These are phyloP conservation scores for Persicaria maculosa DNA, from an alignment of 148 eudicot genomes.

Conservation along the genomic window DNA sequence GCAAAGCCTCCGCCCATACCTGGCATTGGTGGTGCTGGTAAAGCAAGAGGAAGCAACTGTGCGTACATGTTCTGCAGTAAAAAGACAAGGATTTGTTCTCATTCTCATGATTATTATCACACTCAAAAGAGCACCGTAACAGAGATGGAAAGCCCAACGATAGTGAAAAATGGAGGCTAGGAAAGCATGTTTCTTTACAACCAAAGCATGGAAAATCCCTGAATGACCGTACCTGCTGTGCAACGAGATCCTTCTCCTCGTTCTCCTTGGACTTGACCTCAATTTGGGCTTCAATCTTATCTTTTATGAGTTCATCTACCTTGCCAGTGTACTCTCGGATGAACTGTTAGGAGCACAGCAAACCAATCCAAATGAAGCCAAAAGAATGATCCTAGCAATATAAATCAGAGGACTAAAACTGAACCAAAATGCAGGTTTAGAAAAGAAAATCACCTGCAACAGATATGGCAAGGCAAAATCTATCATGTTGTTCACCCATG, in stretches of 20 bases:
- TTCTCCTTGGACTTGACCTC: conserved; percentile 77
- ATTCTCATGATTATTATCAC: background rate
- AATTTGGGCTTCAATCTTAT: conserved; percentile 62
- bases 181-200: too few relatives aligned
- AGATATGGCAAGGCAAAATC: conserved; percentile 98
- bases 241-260: conserved; percentile 80
- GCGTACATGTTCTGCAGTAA: conserved; percentile 86
- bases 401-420: background rate
- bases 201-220: background rate
- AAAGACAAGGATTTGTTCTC: background rate
- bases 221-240: conserved; percentile 55
- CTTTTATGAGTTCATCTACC: conserved; percentile 85
- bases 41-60: conserved; percentile 88
- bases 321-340: conserved; percentile 96
- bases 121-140: background rate
- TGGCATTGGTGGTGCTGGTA: conserved; percentile 91
- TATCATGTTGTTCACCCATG: conserved; percentile 96
- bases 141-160: too few relatives aligned
- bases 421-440: background rate
- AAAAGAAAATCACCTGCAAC: conserved; percentile 51
- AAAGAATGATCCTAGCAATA: background rate
- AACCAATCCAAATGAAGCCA: background rate
- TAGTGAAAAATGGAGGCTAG: too few relatives aligned
- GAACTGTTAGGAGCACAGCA: conserved; percentile 36
- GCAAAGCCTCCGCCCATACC: conserved; percentile 66